Conservation (phyloP, 2,329 filamentous ascomycete genomes). For the Massarina eburnea region DNA sequence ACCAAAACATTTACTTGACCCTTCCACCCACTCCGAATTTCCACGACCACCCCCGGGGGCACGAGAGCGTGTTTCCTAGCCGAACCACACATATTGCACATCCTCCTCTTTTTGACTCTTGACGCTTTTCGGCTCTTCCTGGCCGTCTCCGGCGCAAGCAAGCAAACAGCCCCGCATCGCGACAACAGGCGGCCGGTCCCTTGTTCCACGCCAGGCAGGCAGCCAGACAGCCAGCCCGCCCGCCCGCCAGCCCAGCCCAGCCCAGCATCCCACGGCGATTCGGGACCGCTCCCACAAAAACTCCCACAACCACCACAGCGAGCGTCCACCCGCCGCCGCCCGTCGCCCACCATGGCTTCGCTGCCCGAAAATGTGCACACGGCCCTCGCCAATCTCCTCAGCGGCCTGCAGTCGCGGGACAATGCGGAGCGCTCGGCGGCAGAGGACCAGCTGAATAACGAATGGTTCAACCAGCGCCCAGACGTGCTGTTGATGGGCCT, state of each 20-base stretch:
- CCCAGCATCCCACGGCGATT: conserved; percentile 1
- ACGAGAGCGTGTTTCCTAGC: background rate
- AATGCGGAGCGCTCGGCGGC: conserved; percentile 82
- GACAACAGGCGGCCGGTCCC: conserved; percentile 2
- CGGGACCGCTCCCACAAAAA: too few relatives aligned
- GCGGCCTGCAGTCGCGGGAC: conserved; percentile 85
- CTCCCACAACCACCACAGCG: too few relatives aligned
- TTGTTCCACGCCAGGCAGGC: conserved; percentile 1
- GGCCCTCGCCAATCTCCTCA: conserved; percentile 82
- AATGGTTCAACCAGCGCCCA: conserved; percentile 81
- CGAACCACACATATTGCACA: background rate
- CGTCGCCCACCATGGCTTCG: conserved; percentile 68
- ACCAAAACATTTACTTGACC: background rate
- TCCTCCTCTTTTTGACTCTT: background rate
- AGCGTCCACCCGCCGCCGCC: too few relatives aligned
- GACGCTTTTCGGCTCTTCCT: background rate
- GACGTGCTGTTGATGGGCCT: conserved; percentile 92
- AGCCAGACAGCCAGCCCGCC: too few relatives aligned
- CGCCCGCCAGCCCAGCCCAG: too few relatives aligned
- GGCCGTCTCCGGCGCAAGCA: background rate
- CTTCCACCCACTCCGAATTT: background rate
- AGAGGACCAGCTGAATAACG: conserved; percentile 85
- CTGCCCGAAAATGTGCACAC: conserved; percentile 81
- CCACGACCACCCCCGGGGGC: background rate
- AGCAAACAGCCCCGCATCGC: conserved; percentile 1